A percentile compares a stretch with the other conserved stretches of the same genome.
These are phyloP conservation scores for Mortierella sp. DNA, from an alignment of 371 early-diverging fungal species.

Conservation along the genomic window DNA sequence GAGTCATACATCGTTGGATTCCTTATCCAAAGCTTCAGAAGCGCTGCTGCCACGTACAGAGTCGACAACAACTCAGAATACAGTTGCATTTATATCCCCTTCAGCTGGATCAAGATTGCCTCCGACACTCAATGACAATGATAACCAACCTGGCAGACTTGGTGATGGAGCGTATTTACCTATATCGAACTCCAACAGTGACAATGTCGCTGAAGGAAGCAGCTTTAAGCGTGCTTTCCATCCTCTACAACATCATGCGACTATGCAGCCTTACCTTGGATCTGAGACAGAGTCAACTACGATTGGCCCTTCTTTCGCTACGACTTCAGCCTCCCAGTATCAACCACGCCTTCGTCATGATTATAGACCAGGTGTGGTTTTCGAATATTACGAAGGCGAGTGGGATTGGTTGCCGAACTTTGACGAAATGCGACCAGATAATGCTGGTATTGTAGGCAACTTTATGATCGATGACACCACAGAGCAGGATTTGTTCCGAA, in stretches of 20 bases:
- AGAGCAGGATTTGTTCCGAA: constrained; percentile 40
- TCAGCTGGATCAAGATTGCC: neutral
- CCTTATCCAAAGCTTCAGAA: constrained; percentile 4
- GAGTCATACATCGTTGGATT: constrained; percentile 10
- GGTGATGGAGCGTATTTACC: neutral
- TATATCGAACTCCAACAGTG: neutral
- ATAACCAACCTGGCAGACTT: neutral
- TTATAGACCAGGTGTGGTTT: constrained; percentile 48
- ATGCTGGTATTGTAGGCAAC: constrained; percentile 53
- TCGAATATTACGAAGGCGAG: constrained; percentile 55
- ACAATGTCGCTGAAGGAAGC: neutral
- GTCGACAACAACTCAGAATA: neutral
- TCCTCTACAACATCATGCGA: constrained; percentile 37
- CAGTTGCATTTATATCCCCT: neutral
- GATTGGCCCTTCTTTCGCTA: neutral
- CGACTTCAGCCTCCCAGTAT: neutral
- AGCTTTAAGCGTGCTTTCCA: neutral
- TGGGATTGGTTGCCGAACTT: constrained; percentile 58
- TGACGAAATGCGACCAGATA: constrained; percentile 51
- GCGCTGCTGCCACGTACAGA: neutral
- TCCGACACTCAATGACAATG: neutral
- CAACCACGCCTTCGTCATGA: constrained; percentile 34
- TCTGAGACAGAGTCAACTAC: neutral
- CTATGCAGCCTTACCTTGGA: constrained; percentile 22
- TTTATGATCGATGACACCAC: constrained; percentile 57